Evolutionary conservation across 768 basidiomycete genomes (phyloP).

Genomic region (Ephemerocybe angulata): DNA sequence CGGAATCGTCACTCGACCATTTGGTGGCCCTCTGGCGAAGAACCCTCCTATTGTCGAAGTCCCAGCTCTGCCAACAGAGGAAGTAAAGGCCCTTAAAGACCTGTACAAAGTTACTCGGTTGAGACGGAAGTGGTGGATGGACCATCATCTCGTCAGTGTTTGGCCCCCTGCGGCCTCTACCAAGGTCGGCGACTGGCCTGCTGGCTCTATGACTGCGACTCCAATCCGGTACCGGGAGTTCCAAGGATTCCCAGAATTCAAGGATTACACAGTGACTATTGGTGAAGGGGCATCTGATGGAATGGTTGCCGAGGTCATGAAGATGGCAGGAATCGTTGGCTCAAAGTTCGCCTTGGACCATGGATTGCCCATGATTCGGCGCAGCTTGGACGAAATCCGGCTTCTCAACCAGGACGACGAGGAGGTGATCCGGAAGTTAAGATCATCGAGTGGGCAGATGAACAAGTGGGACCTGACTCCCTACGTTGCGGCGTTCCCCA

Average conservation of each 20-base stretch:
- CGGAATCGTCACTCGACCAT: constrained; percentile 34
- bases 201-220: constrained; percentile 6
- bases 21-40: constrained; percentile 29
- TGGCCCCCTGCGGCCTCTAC: neutral
- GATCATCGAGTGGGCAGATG: constrained; percentile 46
- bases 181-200: neutral
- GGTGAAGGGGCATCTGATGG: constrained; percentile 41
- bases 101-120: constrained; percentile 1
- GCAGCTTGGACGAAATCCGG: constrained; percentile 36
- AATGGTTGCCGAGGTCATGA: constrained; percentile 79
- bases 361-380: constrained; percentile 60
- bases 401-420: constrained; percentile 29
- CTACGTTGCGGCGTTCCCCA: constrained; percentile 29
- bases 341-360: constrained; percentile 66
- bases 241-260: constrained; percentile 46
- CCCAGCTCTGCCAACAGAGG: neutral
- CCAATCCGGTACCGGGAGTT: neutral
- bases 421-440: constrained; percentile 44
- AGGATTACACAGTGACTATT: constrained; percentile 42
- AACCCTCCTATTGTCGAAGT: neutral
- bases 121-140: too few species aligned
- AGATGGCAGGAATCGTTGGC: constrained; percentile 69
- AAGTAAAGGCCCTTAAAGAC: neutral
- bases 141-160: too few species aligned
- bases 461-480: constrained; percentile 32